Evolutionary conservation across 2,329 filamentous ascomycete genomes (phyloP).

Genomic region (Sclerotinia nivalis): DNA sequence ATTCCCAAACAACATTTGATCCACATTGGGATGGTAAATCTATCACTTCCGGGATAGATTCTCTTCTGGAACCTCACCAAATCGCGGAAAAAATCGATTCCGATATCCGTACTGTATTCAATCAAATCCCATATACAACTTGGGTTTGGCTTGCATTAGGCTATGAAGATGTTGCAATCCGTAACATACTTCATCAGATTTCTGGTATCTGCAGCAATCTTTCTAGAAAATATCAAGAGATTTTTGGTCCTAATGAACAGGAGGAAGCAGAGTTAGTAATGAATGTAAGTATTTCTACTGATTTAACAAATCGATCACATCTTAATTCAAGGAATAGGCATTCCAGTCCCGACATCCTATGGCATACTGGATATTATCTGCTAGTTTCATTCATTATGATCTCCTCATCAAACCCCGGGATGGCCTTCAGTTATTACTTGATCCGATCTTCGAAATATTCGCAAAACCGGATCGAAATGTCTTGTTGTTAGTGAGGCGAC

Average conservation of each 20-base stretch:
- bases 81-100: too few relatives aligned
- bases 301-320: too few relatives aligned
- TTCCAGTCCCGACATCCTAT: not conserved
- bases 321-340: not conserved
- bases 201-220: too few relatives aligned
- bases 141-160: not conserved
- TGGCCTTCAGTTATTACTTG: not conserved
- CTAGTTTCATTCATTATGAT: conserved; percentile 1
- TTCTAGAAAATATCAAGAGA: too few relatives aligned
- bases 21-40: not conserved
- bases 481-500: not conserved
- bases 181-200: not conserved
- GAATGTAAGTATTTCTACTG: too few relatives aligned
- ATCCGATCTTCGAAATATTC: conserved; percentile 1
- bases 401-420: not conserved
- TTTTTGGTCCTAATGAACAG: too few relatives aligned
- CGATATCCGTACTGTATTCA: too few relatives aligned
- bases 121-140: not conserved
- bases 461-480: not conserved
- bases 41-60: not conserved
- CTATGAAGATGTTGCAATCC: not conserved
- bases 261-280: too few relatives aligned
- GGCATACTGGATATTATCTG: not conserved
- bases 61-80: not conserved
- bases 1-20: not conserved